Conservation (phyloP, 2,329 filamentous ascomycete species). For the Seiridium unicorne region DNA sequence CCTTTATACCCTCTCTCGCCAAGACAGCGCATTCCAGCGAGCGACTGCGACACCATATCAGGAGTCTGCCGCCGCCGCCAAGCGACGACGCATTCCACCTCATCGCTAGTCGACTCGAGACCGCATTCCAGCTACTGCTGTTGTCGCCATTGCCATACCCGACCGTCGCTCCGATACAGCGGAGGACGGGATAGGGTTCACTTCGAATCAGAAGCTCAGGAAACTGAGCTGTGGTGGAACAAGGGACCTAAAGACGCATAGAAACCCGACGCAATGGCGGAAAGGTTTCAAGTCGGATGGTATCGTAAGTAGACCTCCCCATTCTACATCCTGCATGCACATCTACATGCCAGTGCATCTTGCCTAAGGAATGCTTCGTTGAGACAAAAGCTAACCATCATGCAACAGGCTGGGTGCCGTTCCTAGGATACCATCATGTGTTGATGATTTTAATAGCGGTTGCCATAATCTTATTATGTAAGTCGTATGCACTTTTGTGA, state of each 20-base stretch:
- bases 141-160: background rate
- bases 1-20: background rate
- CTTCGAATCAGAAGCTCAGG: background rate
- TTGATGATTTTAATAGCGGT: constrained; percentile 96
- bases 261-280: constrained; percentile 16
- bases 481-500: constrained; percentile 30
- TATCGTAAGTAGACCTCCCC: constrained; percentile 24
- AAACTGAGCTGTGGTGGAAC: background rate
- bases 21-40: constrained; percentile 2
- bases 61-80: background rate
- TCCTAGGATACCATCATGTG: constrained; percentile 77
- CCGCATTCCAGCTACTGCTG: constrained; percentile 3
- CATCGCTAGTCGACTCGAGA: background rate
- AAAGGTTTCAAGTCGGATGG: constrained; percentile 28
- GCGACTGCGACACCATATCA: background rate
- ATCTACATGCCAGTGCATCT: no score
- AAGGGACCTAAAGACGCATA: background rate
- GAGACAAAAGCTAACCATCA: background rate
- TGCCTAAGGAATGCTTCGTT: background rate
- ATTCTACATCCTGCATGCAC: no score
- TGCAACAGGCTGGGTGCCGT: constrained; percentile 59
- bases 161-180: constrained; percentile 4
- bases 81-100: constrained; percentile 1
- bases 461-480: constrained; percentile 92
- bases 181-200: constrained; percentile 5